Percentiles rank a stretch among this genome's conserved stretches.
Conservation (phyloP, 495 filamentous ascomycete genomes). For the Jackrogersella multiformis region DNA sequence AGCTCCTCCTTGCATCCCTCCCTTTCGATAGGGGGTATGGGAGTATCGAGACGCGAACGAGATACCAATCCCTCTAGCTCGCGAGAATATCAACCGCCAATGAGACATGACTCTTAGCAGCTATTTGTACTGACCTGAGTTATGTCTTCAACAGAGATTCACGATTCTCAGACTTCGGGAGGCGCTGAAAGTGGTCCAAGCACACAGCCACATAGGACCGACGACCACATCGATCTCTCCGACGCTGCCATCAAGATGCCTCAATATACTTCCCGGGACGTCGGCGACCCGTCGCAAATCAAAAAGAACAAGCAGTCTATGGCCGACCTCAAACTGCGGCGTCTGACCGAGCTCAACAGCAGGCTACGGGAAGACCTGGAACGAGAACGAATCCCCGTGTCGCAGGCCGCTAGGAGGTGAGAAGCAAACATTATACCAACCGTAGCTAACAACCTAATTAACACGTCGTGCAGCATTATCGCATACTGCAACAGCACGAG, state of each 20-base stretch:
- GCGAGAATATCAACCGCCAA: slow-evolving; percentile 21
- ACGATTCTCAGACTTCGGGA: slow-evolving; percentile 36
- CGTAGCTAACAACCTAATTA: slow-evolving; percentile 4
- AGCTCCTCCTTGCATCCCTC: slow-evolving; percentile 40
- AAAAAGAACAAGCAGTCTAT: slow-evolving; percentile 99
- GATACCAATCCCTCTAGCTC: slow-evolving; percentile 11
- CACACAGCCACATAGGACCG: slow-evolving; percentile 43
- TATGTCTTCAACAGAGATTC: slow-evolving; percentile 40
- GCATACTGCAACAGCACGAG: slow-evolving; percentile 95
- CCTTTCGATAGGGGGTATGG: slow-evolving; percentile 42
- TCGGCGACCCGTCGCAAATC: slow-evolving; percentile 70
- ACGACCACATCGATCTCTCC: slow-evolving; percentile 38
- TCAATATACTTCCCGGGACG: slow-evolving; percentile 64
- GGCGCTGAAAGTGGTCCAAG: slow-evolving; percentile 36
- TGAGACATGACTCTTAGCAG: slow-evolving; percentile 33
- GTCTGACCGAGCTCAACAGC: slow-evolving; percentile 94
- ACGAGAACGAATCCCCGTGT: slow-evolving; percentile 91
- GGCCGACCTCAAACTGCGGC: slow-evolving; percentile 95
- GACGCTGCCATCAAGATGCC: slow-evolving; percentile 55
- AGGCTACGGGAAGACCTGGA: slow-evolving; percentile 95
- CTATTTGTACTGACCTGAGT: slow-evolving; percentile 25
- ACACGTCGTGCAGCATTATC: slow-evolving; percentile 74
- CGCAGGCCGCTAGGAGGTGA: slow-evolving; percentile 91
- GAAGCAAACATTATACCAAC: slow-evolving; percentile 15
- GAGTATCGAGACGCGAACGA: slow-evolving; percentile 25